Evolutionary conservation across 192 early-diverging fungal species (phyloP), one percentile per base, ranked within the genome.

Genomic region (Podila minutissima): DNA sequence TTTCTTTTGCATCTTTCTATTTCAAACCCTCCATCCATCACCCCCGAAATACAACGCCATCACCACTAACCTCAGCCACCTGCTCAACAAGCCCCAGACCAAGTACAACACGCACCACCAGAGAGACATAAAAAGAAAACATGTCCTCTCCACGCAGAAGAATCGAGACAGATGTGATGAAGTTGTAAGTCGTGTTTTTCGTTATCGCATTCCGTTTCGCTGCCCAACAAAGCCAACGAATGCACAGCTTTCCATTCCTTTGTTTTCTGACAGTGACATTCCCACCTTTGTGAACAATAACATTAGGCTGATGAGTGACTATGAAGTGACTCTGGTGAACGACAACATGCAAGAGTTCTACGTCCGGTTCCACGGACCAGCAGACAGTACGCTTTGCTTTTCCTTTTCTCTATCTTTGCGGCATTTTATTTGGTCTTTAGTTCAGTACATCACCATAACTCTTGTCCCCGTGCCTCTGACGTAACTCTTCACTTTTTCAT

Each of bases 341-440:
- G 97, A 98, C 84, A 98, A 95, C 81, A 99, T 99, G 97, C 97
- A 99, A 88, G 97, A 99, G 82, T 97, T 99, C 69, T 97, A 95
- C 83, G 92, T 99, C 48, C 86, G 92, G 37, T 98, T 99, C 74
- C 87, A 92, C 83, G 98, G 98, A 13, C 98, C 98, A 6, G 88
- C 92, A 53, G 98, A 95, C 71, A 99, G 95, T 97, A 93, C 75
- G 92, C 49, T n/a, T 33, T 20, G 11, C 48, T 55, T 55, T 55
- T 26, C 22, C 53, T 9, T 24, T 1, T 17, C 20, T 29, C 66
- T 26, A 37, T 20, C 41, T 38, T 64, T 53, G 28, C 19, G 38
- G 62, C 17, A 64, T 71, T 32, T 26, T 20, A 19, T 24, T 59
- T 65, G 63, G 19, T 22, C 20, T 20, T 59, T 65, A 58, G 19